Evolutionary conservation across 352 stramenopile genomes (phyloP).

Genomic region (Globisporangium lucens): DNA sequence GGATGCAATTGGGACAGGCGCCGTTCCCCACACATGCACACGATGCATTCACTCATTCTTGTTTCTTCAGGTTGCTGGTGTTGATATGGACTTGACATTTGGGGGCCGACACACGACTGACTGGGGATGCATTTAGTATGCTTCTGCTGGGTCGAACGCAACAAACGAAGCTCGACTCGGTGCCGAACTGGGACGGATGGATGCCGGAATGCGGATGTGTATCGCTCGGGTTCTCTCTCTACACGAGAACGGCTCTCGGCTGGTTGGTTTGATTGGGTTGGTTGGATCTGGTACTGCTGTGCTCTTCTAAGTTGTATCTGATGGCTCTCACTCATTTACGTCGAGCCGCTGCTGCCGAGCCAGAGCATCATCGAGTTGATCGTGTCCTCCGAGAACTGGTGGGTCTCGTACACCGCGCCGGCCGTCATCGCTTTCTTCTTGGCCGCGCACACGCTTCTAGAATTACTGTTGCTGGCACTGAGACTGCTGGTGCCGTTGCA

Average conservation of each 20-base stretch:
- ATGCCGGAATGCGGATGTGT: not conserved
- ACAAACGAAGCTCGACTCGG: not conserved
- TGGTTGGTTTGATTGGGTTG: not conserved
- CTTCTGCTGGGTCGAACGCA: not conserved
- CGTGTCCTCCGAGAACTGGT: conserved; percentile 52
- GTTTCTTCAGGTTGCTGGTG: conserved; percentile 6
- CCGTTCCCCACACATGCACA: not conserved
- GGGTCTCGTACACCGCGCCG: conserved; percentile 30
- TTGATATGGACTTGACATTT: not conserved
- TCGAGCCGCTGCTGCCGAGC: conserved; percentile 17
- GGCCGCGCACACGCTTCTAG: not conserved
- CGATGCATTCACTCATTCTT: conserved; percentile 5
- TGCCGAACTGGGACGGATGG: not conserved
- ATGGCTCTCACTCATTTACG: not conserved
- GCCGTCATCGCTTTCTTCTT: conserved; percentile 8
- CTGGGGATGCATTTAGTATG: not conserved
- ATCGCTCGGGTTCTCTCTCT: not conserved
- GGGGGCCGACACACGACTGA: not conserved
- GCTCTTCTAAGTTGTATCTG: conserved; percentile 1
- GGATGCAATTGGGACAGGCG: not conserved
- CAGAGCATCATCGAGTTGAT: conserved; percentile 42
- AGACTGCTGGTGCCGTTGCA: conserved; percentile 8
- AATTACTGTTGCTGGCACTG: conserved; percentile 13
- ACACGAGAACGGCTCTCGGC: not conserved
- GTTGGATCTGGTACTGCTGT: conserved; percentile 10